These are phyloP conservation scores for Fusarium clavum DNA, from an alignment of 2,329 filamentous ascomycete genomes.

Conservation along the genomic window DNA sequence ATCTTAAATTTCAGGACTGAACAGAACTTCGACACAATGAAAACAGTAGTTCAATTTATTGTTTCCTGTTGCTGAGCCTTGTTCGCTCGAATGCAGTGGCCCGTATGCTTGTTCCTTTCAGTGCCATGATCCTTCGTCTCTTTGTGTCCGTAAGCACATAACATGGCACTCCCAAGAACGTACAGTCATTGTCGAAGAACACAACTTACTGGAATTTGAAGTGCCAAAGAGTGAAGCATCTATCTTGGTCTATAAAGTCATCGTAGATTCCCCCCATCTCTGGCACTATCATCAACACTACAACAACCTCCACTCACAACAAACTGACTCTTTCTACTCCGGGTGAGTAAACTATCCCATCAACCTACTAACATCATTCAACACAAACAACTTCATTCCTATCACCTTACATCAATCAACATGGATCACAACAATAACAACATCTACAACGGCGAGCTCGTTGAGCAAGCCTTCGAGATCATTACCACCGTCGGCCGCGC, in stretches of 20 bases:
- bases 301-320: not conserved
- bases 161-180: not conserved
- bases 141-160: not conserved
- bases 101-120: no score
- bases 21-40: not conserved
- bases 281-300: not conserved
- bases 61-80: not conserved
- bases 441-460: not conserved
- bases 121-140: not conserved
- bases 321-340: not conserved
- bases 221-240: not conserved
- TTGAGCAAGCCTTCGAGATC: not conserved
- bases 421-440: not conserved
- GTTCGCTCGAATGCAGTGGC: not conserved
- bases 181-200: accelerated
- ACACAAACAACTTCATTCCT: not conserved
- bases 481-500: not conserved
- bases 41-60: not conserved
- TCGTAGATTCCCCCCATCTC: not conserved
- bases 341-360: not conserved
- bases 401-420: not conserved
- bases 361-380: not conserved
- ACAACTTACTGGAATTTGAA: accelerated
- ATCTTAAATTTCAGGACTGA: not conserved
- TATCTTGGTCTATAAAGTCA: not conserved